Evolutionary conservation across 2,329 filamentous ascomycete species (phyloP).

Genomic region (Nigrospora oryzae): DNA sequence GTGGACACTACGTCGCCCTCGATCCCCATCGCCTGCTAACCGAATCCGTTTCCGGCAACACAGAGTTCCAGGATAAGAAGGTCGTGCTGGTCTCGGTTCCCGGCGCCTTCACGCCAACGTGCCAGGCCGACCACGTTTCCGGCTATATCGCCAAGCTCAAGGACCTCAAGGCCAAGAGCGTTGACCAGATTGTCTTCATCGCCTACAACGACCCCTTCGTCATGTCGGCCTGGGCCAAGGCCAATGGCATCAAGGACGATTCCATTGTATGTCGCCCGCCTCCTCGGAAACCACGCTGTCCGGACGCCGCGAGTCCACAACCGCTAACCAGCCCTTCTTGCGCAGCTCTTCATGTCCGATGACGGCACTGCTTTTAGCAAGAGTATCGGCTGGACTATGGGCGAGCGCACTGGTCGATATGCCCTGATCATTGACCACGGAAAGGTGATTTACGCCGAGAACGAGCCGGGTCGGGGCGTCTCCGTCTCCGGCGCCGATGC

Average conservation of each 20-base stretch:
- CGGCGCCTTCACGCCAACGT: constrained; percentile 77
- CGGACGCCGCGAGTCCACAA: background rate
- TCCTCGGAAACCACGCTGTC: no score
- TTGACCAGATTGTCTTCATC: constrained; percentile 72
- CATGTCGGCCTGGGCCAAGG: constrained; percentile 84
- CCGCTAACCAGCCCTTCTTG: background rate
- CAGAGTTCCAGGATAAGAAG: constrained; percentile 46
- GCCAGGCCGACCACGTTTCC: constrained; percentile 70
- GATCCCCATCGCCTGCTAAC: background rate
- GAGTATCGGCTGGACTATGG: constrained; percentile 56
- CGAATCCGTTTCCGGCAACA: background rate
- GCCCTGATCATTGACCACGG: constrained; percentile 73
- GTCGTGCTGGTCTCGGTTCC: constrained; percentile 43
- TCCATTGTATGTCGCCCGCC: constrained; percentile 32
- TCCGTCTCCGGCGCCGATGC: constrained; percentile 42
- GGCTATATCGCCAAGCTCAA: constrained; percentile 65
- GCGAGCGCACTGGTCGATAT: constrained; percentile 66
- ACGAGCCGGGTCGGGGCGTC: constrained; percentile 45
- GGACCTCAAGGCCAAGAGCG: constrained; percentile 66
- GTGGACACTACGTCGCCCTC: no score
- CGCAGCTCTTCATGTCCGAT: constrained; percentile 65
- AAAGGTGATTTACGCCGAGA: constrained; percentile 70
- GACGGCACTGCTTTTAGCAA: constrained; percentile 59
- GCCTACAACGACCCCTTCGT: constrained; percentile 77
- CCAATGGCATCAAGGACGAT: constrained; percentile 65